Percentiles rank a stretch among this genome's conserved stretches.
Conservation (phyloP, 352 stramenopile species). For the Blastocystis hominis region DNA sequence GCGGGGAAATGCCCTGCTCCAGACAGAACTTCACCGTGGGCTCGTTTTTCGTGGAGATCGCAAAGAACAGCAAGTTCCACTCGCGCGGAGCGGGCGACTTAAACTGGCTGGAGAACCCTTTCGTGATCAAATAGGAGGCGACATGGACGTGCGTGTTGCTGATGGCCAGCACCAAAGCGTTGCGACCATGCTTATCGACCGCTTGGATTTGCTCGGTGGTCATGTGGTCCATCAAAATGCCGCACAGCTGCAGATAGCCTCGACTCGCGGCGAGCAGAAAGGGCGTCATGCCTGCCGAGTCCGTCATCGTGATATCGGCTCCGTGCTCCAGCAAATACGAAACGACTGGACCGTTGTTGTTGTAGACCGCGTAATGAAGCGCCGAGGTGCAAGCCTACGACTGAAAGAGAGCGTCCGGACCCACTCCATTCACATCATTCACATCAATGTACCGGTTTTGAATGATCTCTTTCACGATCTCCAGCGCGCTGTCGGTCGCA, state of each 20-base stretch:
- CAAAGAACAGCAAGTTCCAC: slow-evolving; percentile 23
- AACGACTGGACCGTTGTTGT: neutral
- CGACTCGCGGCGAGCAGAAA: slow-evolving; percentile 22
- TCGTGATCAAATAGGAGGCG: neutral
- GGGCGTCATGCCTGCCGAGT: slow-evolving; percentile 10
- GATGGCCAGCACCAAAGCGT: slow-evolving; percentile 20
- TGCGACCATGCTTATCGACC: neutral
- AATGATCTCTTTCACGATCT: neutral
- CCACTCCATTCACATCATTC: slow-evolving; percentile 6
- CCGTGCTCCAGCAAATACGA: neutral
- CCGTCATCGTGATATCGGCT: neutral
- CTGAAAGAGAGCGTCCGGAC: neutral
- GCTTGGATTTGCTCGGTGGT: neutral
- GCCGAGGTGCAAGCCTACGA: neutral
- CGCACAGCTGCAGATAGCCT: neutral
- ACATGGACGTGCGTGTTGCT: neutral
- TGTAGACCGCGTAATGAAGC: slow-evolving; percentile 39
- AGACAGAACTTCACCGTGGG: slow-evolving; percentile 9
- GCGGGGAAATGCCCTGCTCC: slow-evolving; percentile 13
- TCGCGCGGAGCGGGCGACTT: neutral
- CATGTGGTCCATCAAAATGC: neutral
- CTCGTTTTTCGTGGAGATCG: neutral
- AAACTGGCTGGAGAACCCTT: neutral
- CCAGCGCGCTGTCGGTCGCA: neutral
- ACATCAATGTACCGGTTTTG: neutral